phyloP scores from a whole-genome alignment of 371 early-diverging fungal genomes.

The Circinella minor region DNA sequence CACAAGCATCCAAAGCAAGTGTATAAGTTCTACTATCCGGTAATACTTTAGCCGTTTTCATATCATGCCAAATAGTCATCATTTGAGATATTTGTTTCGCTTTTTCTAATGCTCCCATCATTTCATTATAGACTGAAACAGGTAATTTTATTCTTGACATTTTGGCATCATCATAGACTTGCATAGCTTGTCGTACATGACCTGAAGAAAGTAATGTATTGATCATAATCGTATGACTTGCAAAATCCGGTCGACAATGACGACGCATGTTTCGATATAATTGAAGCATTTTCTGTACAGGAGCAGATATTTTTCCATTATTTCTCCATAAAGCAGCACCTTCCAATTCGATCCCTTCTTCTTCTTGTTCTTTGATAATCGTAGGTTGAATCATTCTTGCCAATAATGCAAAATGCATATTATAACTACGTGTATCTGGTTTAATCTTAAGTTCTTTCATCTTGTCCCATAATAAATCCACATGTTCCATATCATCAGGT shows the following conservation, averaged over 20 bases:
- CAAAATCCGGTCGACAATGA: constrained; percentile 37
- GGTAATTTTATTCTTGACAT: constrained; percentile 19
- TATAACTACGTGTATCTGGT: constrained; percentile 47
- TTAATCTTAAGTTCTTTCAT: constrained; percentile 27
- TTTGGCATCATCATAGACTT: constrained; percentile 42
- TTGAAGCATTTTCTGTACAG: constrained; percentile 34
- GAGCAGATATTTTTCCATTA: constrained; percentile 17
- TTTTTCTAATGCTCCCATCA: constrained; percentile 30
- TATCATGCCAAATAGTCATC: constrained; percentile 56
- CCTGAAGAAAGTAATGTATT: constrained; percentile 27
- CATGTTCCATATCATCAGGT: constrained; percentile 17
- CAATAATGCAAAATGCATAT: constrained; percentile 33
- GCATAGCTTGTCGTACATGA: constrained; percentile 36
- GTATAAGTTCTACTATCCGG: constrained; percentile 40
- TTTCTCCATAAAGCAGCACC: constrained; percentile 1
- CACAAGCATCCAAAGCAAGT: constrained; percentile 47
- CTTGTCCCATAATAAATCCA: constrained; percentile 26
- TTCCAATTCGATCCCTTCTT: constrained; percentile 3
- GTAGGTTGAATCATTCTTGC: constrained; percentile 18
- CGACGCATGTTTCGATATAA: constrained; percentile 11
- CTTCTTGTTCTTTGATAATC: background rate
- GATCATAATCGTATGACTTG: constrained; percentile 46
- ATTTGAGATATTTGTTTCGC: constrained; percentile 35
- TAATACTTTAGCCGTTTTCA: constrained; percentile 28
- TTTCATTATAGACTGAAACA: constrained; percentile 33